Conservation (phyloP, 768 basidiomycete species). For the Auricularia cornea region DNA sequence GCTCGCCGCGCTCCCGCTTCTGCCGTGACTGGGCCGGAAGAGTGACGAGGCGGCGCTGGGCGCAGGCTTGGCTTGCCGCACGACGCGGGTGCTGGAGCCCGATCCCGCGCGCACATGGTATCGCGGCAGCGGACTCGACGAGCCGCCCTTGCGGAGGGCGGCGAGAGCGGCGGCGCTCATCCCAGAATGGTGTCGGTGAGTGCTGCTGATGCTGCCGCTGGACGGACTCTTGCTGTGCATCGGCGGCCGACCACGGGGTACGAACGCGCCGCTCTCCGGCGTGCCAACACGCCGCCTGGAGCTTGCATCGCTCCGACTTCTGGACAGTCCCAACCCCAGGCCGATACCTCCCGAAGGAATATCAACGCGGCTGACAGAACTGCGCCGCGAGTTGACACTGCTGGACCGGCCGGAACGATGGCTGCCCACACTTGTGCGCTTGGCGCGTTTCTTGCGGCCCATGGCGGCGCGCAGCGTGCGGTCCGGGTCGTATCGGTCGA, state of each 20-base stretch:
- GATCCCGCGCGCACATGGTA: constrained; percentile 75
- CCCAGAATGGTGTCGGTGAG: background rate
- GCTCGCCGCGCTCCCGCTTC: background rate
- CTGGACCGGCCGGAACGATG: constrained; percentile 80
- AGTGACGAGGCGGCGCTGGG: constrained; percentile 38
- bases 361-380: constrained; percentile 43
- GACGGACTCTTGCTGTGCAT: constrained; percentile 1
- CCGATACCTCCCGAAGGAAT: constrained; percentile 11
- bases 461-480: constrained; percentile 34
- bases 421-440: constrained; percentile 23
- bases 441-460: constrained; percentile 21
- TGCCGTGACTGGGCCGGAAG: constrained; percentile 40
- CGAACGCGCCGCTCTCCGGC: background rate
- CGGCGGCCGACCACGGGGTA: background rate
- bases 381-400: constrained; percentile 79
- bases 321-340: background rate
- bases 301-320: background rate
- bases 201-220: background rate
- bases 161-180: background rate
- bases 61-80: constrained; percentile 49
- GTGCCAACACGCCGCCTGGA: background rate
- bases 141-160: constrained; percentile 10
- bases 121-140: constrained; percentile 64
- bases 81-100: constrained; percentile 69
- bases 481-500: constrained; percentile 31